Base-by-base conservation (phyloP, 192 early-diverging fungal genomes). In the Gamsiella multidivaricata region DNA sequence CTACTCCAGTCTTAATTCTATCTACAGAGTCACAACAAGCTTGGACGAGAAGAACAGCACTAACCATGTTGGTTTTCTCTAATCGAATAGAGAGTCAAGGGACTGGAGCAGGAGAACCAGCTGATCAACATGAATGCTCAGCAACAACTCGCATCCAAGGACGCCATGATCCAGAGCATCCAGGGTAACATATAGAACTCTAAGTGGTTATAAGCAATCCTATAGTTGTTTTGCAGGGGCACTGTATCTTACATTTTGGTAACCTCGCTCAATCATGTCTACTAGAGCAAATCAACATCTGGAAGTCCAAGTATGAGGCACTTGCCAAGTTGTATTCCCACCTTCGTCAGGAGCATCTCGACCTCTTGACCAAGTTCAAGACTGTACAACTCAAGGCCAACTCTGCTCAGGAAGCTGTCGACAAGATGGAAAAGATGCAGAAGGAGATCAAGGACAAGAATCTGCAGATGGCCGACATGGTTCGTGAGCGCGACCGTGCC, bases 311-410 rank as follows among this genome's bases (percentile, higher is more conserved):
- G 83, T 98, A 98, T 80, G 96, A 98, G 80, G 94, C 96, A 18
- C 83, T 99, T 39, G 96, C 96, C 58, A 99, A 99, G 61, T 85
- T 98, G n/a, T 99, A 99, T 75, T 94, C 96, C 11, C 93, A 97
- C 79, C 83, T 99, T 32, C 90, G 97, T 46, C 95, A 98, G 65
- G 95, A 97, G 69, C 95, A 99, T 74, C 82, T 99, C 55, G 96
- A 96, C 41, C 82, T 99, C 23, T 85, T 98, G 67, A 90, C 88
- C 47, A 95, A 96, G 82, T 96, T 93, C 83, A 97, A 96, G 80
- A 82, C 92, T 4, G 85, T 94, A 4, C 93, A 91, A 70, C 80
- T 89, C 62, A 92, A 91, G 86, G 91, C 88, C 69, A 95, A 91
- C 69, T 88, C 83, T 78, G 90, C 95, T 6, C 93, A 94, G 25